Base-by-base conservation (phyloP, 768 basidiomycete genomes). In the Boletus rufocinnamomeus region DNA sequence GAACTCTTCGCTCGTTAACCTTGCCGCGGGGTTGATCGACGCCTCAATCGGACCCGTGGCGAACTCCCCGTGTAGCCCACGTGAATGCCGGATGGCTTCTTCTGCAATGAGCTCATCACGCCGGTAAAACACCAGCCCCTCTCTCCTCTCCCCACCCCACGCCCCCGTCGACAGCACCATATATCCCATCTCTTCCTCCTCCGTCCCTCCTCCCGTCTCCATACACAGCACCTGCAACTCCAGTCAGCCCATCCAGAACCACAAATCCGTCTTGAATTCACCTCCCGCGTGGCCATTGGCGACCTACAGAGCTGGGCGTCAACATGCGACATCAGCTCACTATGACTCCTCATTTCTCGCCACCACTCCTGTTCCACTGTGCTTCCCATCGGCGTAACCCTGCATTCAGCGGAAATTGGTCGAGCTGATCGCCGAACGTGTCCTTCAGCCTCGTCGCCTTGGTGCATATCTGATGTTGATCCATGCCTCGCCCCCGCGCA, bases 161-260 rank as follows among this genome's bases (percentile, higher is more conserved):
- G 35, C 48, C 14, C 50, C 27, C 62, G 25, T 74, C 66, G 74
- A 75, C 54, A 84, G 62, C 60, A 79, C 73, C 21, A 60, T 60
- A 65, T 82, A 77, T 6, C 85, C 88, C 38, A 80, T 62, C 67
- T 86, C 87, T 63, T 86, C 87, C 67, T 87, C 84, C 23, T 70
- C 71, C 14, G 75, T 73, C 32, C 72, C 72, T 58, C 17, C 37
- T 27, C 64, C 75, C 60, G 49, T 71, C 69, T 61, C 61, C 56
- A 13, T 27, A 6, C 40, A 21, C 56, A 43, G 3, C 50, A 44
- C 70, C 67, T 70, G 52, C 47, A 43, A 35, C 11, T 1, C 50
- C 16, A 44, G 56, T 69, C 61, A 66, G 66, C 60, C 10, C 14
- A 6, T 28, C 19, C 41, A 7, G 46, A 37, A 2, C 16, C 28